A percentile compares a stretch with the other conserved stretches of the same genome.
These are phyloP conservation scores for Xylogone sp. DNA, from an alignment of 2,329 filamentous ascomycete species.

Conservation along the genomic window DNA sequence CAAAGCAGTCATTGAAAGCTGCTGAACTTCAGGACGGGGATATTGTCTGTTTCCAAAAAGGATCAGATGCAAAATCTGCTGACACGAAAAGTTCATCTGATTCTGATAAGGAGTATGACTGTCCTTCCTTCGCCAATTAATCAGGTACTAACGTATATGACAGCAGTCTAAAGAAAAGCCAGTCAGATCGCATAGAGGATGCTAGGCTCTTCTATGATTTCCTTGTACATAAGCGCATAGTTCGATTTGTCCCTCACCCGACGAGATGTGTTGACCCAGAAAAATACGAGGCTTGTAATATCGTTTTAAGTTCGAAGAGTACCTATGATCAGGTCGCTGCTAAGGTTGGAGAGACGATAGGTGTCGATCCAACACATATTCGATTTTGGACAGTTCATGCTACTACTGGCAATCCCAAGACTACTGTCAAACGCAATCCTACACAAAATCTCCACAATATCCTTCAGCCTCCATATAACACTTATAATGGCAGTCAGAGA, in stretches of 20 bases:
- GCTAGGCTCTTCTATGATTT: constrained; percentile 91
- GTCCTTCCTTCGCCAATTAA: constrained; percentile 1
- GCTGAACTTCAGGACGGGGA: constrained; percentile 97
- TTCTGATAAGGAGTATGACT: constrained; percentile 18
- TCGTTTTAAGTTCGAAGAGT: constrained; percentile 83
- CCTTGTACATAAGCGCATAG: constrained; percentile 74
- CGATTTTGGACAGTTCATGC: constrained; percentile 86
- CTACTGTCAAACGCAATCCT: constrained; percentile 68
- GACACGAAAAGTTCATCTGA: constrained; percentile 26
- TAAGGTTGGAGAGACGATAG: constrained; percentile 75
- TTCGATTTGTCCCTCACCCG: constrained; percentile 72
- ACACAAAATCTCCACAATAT: constrained; percentile 71
- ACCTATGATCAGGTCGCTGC: constrained; percentile 83
- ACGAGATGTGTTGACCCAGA: constrained; percentile 44
- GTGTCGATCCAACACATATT: constrained; percentile 78
- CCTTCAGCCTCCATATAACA: constrained; percentile 69
- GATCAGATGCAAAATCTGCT: constrained; percentile 42
- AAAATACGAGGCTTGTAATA: constrained; percentile 63
- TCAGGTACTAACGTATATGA: constrained; percentile 15
- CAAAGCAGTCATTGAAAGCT: constrained; percentile 81
- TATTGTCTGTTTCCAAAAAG: constrained; percentile 88
- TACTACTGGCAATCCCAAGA: constrained; percentile 72
- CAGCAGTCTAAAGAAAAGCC: constrained; percentile 4
- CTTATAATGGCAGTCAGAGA: constrained; percentile 67
- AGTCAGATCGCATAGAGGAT: constrained; percentile 57